Conservation (phyloP, 345 rosid genomes). For the Iberis pinnata region DNA sequence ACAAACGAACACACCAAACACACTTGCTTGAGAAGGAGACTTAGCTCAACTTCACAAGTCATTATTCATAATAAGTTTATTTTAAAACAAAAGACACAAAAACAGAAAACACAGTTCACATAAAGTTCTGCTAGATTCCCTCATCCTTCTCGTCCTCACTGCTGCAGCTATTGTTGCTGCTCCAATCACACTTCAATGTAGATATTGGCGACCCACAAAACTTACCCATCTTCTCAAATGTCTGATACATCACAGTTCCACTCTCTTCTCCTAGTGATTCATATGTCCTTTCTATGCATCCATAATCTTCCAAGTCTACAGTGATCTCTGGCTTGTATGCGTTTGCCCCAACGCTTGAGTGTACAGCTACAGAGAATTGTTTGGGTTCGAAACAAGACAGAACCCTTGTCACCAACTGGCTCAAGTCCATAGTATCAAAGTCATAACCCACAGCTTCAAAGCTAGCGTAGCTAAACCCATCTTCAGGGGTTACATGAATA, state of each 20-base stretch:
- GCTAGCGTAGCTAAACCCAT: conserved; percentile 93
- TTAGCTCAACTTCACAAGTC: conserved; percentile 13
- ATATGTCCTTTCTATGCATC: conserved; percentile 26
- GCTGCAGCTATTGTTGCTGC: conserved; percentile 30
- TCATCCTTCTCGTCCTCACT: conserved; percentile 37
- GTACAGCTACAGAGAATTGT: conserved; percentile 71
- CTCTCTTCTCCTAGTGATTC: conserved; percentile 33
- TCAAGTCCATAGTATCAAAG: conserved; percentile 33
- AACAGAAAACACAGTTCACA: conserved; percentile 3
- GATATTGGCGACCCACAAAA: conserved; percentile 32
- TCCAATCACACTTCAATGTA: conserved; percentile 34
- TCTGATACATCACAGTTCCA: conserved; percentile 32
- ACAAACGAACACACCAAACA: not conserved
- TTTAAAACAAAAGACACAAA: not conserved
- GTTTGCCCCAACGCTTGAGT: conserved; percentile 28
- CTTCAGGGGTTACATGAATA: conserved; percentile 89
- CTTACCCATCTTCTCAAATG: conserved; percentile 24
- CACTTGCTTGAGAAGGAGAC: conserved; percentile 21
- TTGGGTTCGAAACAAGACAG: conserved; percentile 67
- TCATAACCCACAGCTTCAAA: conserved; percentile 86
- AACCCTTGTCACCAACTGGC: conserved; percentile 57
- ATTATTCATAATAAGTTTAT: conserved; percentile 11
- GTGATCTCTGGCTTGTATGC: conserved; percentile 34
- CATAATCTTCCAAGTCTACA: conserved; percentile 42
- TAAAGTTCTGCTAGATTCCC: conserved; percentile 29